Evolutionary conservation across 2,329 filamentous ascomycete species (phyloP), one percentile per base, ranked within the genome.

Genomic region (Didymellaceae sp.): DNA sequence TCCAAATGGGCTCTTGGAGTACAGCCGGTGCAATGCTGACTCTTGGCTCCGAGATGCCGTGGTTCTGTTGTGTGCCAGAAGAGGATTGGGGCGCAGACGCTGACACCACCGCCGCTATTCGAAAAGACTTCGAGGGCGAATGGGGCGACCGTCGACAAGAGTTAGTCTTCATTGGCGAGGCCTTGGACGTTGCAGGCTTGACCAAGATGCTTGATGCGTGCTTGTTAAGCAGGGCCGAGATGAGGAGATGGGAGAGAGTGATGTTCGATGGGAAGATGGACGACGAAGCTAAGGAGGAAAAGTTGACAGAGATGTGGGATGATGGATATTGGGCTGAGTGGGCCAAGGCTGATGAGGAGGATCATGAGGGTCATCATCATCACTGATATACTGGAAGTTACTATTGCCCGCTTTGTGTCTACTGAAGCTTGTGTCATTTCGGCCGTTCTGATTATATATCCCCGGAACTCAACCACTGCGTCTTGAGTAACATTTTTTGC

Each of bases 91-190:
- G 76, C 0, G 77, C 78, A 9, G 77, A 79, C 52, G 63, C 72
- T 20, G 78, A 79, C 10, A 80, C 82, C 2, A 62, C 73, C 18
- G 67, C 74, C 32, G 77, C 78, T 9, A 80, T 83, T 31, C 66
- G 73, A 42, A 74, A 79, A 24, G 80, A 83, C 49, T 81, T 82
- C 43, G 67, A 75, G 22, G 75, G 72, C 2, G 71, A 73, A 7
- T 90, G 86, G 85, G 87, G 86, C 0, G 87, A 90, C 58, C 78
- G 87, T 1, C 77, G 87, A 2, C 87, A 90, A 65, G 87, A 90
- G 67, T 67, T 90, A 6, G 87, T 90, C 2, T 88, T 90, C 53
- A 90, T 91, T 49, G 87, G 87, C 0, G 86, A 89, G 68, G 78
- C 78, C 5, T 75, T 90, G 11, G 78, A 88, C 40, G 63, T 77